Conservation (phyloP, 306 rosid genomes). For the Glycine latifolia region DNA sequence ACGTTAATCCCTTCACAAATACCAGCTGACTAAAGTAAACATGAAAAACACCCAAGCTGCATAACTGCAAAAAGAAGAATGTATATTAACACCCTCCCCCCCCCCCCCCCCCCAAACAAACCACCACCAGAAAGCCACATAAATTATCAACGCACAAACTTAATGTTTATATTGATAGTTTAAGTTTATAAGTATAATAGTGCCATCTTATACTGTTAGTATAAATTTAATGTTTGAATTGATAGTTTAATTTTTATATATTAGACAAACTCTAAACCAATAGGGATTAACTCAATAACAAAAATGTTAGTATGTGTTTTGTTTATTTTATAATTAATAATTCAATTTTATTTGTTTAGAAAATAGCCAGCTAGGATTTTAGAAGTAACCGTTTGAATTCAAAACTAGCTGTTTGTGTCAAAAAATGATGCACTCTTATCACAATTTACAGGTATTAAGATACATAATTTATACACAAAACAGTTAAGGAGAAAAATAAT, state of each 20-base stretch:
- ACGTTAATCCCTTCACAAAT: too few relatives aligned
- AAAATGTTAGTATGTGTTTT: not conserved
- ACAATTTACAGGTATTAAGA: not conserved
- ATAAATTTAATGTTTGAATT: not conserved
- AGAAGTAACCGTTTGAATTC: not conserved
- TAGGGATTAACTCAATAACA: not conserved
- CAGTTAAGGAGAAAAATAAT: not conserved
- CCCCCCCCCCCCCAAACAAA: too few relatives aligned
- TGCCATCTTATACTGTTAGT: too few relatives aligned
- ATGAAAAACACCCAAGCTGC: too few relatives aligned
- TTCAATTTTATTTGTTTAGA: not conserved
- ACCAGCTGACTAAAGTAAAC: too few relatives aligned
- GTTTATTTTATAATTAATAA: too few relatives aligned
- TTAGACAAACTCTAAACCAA: not conserved
- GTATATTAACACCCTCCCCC: too few relatives aligned
- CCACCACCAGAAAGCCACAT: too few relatives aligned
- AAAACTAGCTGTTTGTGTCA: not conserved
- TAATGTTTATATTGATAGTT: not conserved
- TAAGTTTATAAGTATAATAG: not conserved
- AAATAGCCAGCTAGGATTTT: not conserved
- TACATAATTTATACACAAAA: not conserved
- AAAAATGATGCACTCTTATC: not conserved
- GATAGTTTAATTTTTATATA: not conserved
- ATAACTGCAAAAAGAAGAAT: too few relatives aligned
- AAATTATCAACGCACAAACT: not conserved